Conservation (phyloP, 306 rosid genomes). For the Carpinus fangiana region DNA sequence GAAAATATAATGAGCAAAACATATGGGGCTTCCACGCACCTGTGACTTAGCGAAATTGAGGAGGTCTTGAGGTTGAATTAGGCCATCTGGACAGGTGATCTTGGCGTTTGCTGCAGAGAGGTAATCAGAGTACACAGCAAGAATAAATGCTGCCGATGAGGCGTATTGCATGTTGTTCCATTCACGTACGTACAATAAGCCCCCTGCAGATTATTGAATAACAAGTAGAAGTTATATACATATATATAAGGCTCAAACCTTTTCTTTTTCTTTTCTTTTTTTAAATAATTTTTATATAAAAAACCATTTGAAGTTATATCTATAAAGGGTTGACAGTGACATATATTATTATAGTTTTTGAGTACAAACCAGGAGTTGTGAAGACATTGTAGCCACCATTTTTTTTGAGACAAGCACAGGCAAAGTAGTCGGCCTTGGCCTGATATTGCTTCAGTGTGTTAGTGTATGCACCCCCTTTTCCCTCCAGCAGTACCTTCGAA, state of each 20-base stretch:
- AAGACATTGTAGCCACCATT: constrained; percentile 76
- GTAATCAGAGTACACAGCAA: constrained; percentile 64
- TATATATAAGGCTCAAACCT: too few species aligned
- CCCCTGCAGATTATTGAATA: constrained; percentile 44
- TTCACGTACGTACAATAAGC: constrained; percentile 63
- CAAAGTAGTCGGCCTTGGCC: constrained; percentile 84
- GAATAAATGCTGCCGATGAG: constrained; percentile 69
- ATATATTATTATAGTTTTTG: not conserved
- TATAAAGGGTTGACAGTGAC: not conserved
- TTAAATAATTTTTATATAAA: too few species aligned
- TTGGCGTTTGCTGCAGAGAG: constrained; percentile 57
- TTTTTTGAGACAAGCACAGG: constrained; percentile 79
- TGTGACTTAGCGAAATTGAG: constrained; percentile 68
- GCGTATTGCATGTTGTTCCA: constrained; percentile 95
- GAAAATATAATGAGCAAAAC: not conserved
- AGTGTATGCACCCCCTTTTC: constrained; percentile 57
- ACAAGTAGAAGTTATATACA: not conserved
- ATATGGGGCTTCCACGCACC: constrained; percentile 8
- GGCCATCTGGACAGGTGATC: constrained; percentile 72
- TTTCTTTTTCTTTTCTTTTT: too few species aligned
- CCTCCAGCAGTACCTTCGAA: constrained; percentile 71
- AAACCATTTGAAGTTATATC: not conserved
- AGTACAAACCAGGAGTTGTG: constrained; percentile 64
- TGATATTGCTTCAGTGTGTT: constrained; percentile 71
- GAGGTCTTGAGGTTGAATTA: constrained; percentile 66